Base-by-base conservation (phyloP, 2,329 filamentous ascomycete genomes). In the Aspergillus sclerotialis region DNA sequence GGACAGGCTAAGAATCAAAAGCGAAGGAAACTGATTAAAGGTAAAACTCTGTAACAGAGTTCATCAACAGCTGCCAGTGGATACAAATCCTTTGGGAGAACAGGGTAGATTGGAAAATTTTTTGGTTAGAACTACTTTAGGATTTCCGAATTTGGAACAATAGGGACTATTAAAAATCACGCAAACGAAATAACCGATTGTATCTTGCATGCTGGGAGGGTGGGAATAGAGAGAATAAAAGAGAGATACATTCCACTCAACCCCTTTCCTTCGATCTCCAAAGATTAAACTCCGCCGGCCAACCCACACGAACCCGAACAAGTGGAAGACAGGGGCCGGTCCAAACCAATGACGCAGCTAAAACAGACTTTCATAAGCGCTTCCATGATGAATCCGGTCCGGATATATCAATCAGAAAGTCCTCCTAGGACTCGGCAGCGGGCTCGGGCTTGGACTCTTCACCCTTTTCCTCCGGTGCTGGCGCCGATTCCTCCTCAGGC, bases 401-500 rank as follows among this genome's bases (percentile, higher is more conserved):
- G 42, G 51, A 49, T 39, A 46, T 50, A 47, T 48, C 40, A 43
- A 54, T 51, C 43, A 43, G n/a, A n/a, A n/a, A n/a, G n/a, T n/a
- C 19, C 27, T 32, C 44, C 51, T 59, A 63, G 33, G 59, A 58
- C 42, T 61, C 58, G 34, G 56, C 34, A 45, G 60, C 50, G 17
- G 49, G 46, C 31, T 46, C 47, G n/a, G 56, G 48, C 52, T 59
- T 56, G 32, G 58, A 40, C 50, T 64, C 62, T 41, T 64, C 60
- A 33, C 51, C 44, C 51, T 63, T 60, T 25, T 60, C 65, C 45
- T 67, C 64, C 52, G 62, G 46, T 34, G 59, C 56, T 32, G 75
- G 69, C 40, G 64, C 61, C 46, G 72, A 49, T 35, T 57, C 56
- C 44, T 66, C 68, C 39, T 70, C 67, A 45, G 72, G 52, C 63